Evolutionary conservation across 1,284 basidiomycete genomes (phyloP).

Genomic region (Rhodotorula mucilaginosa): DNA sequence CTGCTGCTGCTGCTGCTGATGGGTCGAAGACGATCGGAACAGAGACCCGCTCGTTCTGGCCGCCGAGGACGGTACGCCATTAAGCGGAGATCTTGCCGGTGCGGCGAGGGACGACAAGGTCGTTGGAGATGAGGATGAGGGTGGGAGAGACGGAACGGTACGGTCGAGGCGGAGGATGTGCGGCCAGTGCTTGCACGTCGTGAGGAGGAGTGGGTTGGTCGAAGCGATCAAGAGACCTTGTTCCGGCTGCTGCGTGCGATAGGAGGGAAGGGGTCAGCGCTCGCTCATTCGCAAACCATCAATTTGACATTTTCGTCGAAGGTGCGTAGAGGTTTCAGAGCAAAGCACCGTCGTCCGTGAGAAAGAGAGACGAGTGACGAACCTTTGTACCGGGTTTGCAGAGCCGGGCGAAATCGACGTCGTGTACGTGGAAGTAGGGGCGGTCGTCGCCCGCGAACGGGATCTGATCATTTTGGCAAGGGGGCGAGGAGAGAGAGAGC

Average conservation of each 20-base stretch:
- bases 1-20: too few species aligned
- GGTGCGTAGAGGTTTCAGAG: neutral
- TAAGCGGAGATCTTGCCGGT: neutral
- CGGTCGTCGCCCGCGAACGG: slow-evolving; percentile 81
- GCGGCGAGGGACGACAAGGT: neutral
- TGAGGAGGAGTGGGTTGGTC: slow-evolving; percentile 91
- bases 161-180: slow-evolving; percentile 59
- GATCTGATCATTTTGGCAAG: slow-evolving; percentile 55
- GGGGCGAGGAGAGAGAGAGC: too few species aligned
- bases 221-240: slow-evolving; percentile 82
- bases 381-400: slow-evolving; percentile 64
- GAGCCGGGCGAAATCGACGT: slow-evolving; percentile 71
- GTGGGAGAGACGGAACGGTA: neutral
- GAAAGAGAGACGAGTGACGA: neutral
- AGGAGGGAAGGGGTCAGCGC: too few species aligned
- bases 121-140: neutral
- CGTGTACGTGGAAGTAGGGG: slow-evolving; percentile 95
- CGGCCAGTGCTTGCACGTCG: slow-evolving; percentile 86
- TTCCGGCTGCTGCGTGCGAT: slow-evolving; percentile 61
- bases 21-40: too few species aligned
- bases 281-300: too few species aligned
- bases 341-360: too few species aligned
- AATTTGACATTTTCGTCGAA: neutral
- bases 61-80: too few species aligned
- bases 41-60: too few species aligned